phyloP scores from a whole-genome alignment of 1,284 basidiomycete genomes.

The Cryptococcus sp. region DNA sequence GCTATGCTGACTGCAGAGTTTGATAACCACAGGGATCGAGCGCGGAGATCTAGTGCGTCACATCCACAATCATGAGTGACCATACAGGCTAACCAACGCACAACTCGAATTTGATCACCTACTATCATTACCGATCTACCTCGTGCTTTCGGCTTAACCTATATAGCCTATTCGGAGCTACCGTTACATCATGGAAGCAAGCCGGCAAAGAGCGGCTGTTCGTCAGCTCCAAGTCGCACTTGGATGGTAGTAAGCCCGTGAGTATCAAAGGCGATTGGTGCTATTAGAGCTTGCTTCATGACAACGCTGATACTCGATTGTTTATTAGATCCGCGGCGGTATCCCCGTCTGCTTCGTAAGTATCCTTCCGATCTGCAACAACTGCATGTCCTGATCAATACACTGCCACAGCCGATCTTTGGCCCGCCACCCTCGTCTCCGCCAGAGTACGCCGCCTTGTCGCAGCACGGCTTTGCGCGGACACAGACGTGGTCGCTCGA shows the following conservation, averaged over 20 bases:
- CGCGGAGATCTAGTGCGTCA: conserved; percentile 60
- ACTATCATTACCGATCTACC: too few relatives aligned
- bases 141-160: too few relatives aligned
- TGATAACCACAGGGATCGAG: conserved; percentile 62
- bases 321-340: conserved; percentile 44
- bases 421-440: conserved; percentile 63
- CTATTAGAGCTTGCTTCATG: too few relatives aligned
- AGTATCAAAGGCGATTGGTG: too few relatives aligned
- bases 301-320: conserved; percentile 1
- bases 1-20: too few relatives aligned
- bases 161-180: conserved; percentile 69
- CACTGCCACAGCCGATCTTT: conserved; percentile 64
- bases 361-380: not conserved
- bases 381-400: not conserved
- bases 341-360: conserved; percentile 46
- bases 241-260: conserved; percentile 69
- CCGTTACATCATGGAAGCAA: conserved; percentile 57
- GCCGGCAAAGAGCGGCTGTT: conserved; percentile 69
- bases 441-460: conserved; percentile 63
- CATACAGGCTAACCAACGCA: too few relatives aligned
- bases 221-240: conserved; percentile 72
- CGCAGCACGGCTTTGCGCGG: conserved; percentile 83
- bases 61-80: too few relatives aligned
- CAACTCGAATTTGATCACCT: too few relatives aligned
- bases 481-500: conserved; percentile 70